These are phyloP conservation scores for Centrapalus pauciflorus DNA, from an alignment of 129 eudicot genomes.

Conservation along the genomic window DNA sequence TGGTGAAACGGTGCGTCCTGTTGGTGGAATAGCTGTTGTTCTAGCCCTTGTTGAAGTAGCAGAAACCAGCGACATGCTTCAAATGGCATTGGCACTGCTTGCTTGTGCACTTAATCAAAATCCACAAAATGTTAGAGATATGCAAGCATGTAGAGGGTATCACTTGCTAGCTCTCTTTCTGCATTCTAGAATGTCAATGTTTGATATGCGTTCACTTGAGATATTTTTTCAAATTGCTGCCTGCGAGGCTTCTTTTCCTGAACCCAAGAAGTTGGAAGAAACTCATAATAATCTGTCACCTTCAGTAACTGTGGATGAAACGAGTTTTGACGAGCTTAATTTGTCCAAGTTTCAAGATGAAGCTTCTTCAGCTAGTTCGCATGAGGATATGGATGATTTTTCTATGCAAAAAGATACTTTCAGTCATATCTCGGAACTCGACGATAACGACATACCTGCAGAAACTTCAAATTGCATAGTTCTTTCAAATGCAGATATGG, in stretches of 20 bases:
- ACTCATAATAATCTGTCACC: slow-evolving; percentile 39
- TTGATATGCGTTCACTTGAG: slow-evolving; percentile 94
- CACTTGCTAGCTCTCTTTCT: slow-evolving; percentile 90
- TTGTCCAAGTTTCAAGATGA: slow-evolving; percentile 75
- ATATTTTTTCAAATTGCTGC: slow-evolving; percentile 95
- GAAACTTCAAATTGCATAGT: slow-evolving; percentile 96
- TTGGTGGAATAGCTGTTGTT: slow-evolving; percentile 95
- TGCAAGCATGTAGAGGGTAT: slow-evolving; percentile 91
- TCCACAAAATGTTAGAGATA: slow-evolving; percentile 87
- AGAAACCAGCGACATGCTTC: slow-evolving; percentile 90
- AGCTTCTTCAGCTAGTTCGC: slow-evolving; percentile 73
- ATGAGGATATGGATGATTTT: slow-evolving; percentile 83
- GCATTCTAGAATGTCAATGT: slow-evolving; percentile 75
- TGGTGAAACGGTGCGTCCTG: slow-evolving; percentile 82
- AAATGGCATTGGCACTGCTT: slow-evolving; percentile 84
- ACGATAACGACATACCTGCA: slow-evolving; percentile 48
- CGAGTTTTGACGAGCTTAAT: slow-evolving; percentile 68
- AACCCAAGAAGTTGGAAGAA: slow-evolving; percentile 59
- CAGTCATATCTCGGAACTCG: slow-evolving; percentile 87
- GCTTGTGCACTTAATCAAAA: slow-evolving; percentile 97
- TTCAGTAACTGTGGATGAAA: slow-evolving; percentile 33
- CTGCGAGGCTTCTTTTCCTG: slow-evolving; percentile 94
- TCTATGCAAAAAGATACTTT: slow-evolving; percentile 81
- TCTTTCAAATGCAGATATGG: slow-evolving; percentile 97
- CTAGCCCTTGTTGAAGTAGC: slow-evolving; percentile 98